Percentiles rank a stretch among this genome's conserved stretches.
phyloP scores from a whole-genome alignment of 2,329 filamentous ascomycete species.

The Coleophoma eucalyptorum region DNA sequence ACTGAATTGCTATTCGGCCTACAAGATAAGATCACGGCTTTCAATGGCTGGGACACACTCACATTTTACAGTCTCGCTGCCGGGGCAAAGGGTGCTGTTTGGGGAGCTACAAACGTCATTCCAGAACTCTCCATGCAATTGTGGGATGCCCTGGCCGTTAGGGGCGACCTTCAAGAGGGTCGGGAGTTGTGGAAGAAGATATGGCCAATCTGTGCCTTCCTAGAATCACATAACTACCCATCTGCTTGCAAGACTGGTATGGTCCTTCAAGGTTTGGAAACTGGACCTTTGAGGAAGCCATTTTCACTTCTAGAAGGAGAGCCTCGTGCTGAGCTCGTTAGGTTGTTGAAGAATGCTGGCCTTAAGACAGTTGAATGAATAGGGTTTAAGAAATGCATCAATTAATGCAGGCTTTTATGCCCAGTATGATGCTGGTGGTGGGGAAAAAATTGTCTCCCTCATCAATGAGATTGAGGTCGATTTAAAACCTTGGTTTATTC shows the following conservation, averaged over 20 bases:
- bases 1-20: constrained; percentile 44
- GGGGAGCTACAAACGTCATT: constrained; percentile 47
- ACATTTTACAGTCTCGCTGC: constrained; percentile 49
- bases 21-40: constrained; percentile 37
- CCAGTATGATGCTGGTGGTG: too few species aligned
- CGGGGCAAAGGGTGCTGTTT: constrained; percentile 44
- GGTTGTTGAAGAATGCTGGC: constrained; percentile 33
- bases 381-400: too few species aligned
- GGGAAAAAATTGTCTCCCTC: too few species aligned
- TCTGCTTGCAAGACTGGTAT: constrained; percentile 45
- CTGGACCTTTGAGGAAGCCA: constrained; percentile 45
- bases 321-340: constrained; percentile 30
- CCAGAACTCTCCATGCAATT: constrained; percentile 43
- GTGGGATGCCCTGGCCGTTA: constrained; percentile 41
- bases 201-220: constrained; percentile 45
- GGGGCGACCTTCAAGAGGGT: constrained; percentile 36
- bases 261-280: constrained; percentile 39
- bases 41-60: constrained; percentile 50
- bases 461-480: too few species aligned
- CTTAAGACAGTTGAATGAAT: constrained; percentile 26
- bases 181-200: constrained; percentile 44
- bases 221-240: constrained; percentile 44
- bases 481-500: too few species aligned
- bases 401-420: too few species aligned
- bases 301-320: constrained; percentile 35